phyloP scores from a whole-genome alignment of 2,329 filamentous ascomycete genomes.

The Sporothrix sp. region DNA sequence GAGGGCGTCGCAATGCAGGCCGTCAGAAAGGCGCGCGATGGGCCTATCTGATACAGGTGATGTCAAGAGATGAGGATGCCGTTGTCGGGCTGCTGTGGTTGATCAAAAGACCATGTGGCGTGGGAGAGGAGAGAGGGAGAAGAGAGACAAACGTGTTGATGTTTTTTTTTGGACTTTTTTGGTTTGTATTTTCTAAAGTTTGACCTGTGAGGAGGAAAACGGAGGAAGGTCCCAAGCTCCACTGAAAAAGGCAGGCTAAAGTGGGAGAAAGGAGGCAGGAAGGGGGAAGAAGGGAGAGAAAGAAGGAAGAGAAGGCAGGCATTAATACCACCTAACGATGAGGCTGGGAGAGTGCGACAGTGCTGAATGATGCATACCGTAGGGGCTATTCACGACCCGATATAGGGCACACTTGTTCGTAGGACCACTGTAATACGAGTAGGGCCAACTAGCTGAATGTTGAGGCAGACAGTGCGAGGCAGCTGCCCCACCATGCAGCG shows the following conservation, averaged over 20 bases:
- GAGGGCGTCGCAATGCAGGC: not conserved
- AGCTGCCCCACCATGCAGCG: not conserved
- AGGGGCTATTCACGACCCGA: no score
- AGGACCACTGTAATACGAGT: no score
- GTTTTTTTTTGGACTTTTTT: slow-evolving; percentile 13
- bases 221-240: not conserved
- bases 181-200: slow-evolving; percentile 8
- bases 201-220: not conserved
- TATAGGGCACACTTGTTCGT: not conserved
- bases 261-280: slow-evolving; percentile 8
- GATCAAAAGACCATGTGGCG: slow-evolving; percentile 3
- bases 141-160: not conserved
- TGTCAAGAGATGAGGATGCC: no score
- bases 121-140: not conserved
- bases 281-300: not conserved
- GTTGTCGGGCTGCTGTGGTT: slow-evolving; percentile 9
- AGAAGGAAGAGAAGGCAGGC: no score
- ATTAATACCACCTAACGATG: no score
- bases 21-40: not conserved
- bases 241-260: slow-evolving; percentile 10
- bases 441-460: no score
- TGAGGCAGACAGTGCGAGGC: not conserved
- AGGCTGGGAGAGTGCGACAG: no score
- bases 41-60: no score
- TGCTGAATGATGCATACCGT: no score